These are phyloP conservation scores for Cochlearia excelsa DNA, from an alignment of 345 rosid species.

Conservation along the genomic window DNA sequence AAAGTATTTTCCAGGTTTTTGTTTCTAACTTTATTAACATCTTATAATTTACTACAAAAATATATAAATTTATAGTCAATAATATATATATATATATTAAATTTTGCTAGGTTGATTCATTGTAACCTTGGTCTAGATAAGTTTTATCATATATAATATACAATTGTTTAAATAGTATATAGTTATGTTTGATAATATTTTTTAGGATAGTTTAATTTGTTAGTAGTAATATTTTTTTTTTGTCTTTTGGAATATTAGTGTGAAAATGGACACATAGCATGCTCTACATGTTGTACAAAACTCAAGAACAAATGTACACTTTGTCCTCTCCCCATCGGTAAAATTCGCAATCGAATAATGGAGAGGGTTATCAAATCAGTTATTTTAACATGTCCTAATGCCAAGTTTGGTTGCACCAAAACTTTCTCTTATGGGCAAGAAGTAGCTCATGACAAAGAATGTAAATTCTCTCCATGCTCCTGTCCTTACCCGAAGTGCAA, in stretches of 20 bases:
- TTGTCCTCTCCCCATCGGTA: constrained; percentile 43
- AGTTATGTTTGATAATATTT: too few species aligned
- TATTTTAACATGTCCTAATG: constrained; percentile 38
- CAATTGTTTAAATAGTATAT: too few species aligned
- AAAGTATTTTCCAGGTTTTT: background rate
- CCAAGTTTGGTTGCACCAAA: constrained; percentile 41
- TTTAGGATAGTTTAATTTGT: too few species aligned
- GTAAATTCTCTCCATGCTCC: constrained; percentile 34
- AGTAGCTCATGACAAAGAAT: constrained; percentile 40
- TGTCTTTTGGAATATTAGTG: constrained; percentile 33
- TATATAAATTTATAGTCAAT: too few species aligned
- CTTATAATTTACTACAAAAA: too few species aligned
- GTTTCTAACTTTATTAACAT: too few species aligned
- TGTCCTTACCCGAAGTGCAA: constrained; percentile 46
- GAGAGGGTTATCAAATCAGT: constrained; percentile 45
- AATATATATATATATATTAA: too few species aligned
- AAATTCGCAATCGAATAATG: constrained; percentile 47
- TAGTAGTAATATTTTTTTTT: background rate
- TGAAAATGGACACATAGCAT: constrained; percentile 55
- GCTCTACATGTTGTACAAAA: constrained; percentile 43
- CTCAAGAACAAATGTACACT: constrained; percentile 41
- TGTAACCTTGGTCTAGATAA: too few species aligned
- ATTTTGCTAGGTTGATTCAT: too few species aligned
- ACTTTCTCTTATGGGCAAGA: constrained; percentile 30
- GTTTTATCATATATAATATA: too few species aligned